Evolutionary conservation across 208 protist genomes (phyloP), one percentile per base, ranked within the genome.

Genomic region (Crithidia brevicula): DNA sequence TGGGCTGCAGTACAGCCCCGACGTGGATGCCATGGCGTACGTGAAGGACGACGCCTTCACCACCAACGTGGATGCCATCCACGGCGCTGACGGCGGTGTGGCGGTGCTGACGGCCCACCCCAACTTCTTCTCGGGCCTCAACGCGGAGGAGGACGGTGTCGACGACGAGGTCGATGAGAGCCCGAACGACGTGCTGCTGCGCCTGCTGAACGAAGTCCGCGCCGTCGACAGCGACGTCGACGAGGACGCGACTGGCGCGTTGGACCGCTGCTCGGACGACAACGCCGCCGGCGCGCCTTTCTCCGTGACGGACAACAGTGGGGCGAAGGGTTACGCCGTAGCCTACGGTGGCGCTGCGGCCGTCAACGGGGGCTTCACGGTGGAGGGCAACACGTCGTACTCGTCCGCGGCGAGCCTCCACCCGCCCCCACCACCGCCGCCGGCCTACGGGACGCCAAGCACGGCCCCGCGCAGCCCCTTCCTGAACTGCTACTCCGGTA

Each of bases 181-280:
- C 40, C 73, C 49, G 33, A 71, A 75, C 43, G 72, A 71, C 27
- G 53, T 83, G 52, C 61, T 91, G 43, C 51, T 82, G 50, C 74
- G 79, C 5, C 59, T 87, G 10, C 68, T 87, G 28, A 77, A 91
- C 45, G 82, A 86, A 23, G 74, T 82, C 7, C 74, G 56, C 16
- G 73, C 76, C 2, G 69, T 76, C 4, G 72, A 74, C 57, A 73
- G 64, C 46, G 76, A 79, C 20, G 70, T 27, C 13, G 77, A 75
- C 38, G 58, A 67, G 3, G 43, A 11, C 27, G 49, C 42, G 18
- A 2, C 18, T 16, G 38, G 34, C 31, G 30, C 31, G 45, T 50
- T 72, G 5, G 68, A 76, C 38, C 52, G 50, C 65, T 62, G 58
- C 60, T 63, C 62, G n/a, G 52, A 77, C 47, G 70, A 76, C 30